Conservation (phyloP, 2,329 filamentous ascomycete genomes). For the Pseudogymnoascus sp. region DNA sequence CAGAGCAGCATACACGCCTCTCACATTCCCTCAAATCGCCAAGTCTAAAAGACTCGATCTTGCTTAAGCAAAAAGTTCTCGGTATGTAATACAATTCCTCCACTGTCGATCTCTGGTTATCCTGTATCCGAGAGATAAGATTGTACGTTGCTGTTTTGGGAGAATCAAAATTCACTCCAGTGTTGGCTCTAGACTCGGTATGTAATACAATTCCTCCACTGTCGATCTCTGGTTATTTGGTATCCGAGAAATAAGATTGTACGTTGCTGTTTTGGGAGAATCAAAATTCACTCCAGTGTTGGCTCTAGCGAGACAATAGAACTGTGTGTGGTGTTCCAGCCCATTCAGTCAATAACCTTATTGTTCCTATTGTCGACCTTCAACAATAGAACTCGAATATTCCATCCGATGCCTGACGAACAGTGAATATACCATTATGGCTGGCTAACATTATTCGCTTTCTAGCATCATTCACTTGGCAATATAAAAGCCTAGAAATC, state of each 20-base stretch:
- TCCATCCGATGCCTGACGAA: background rate
- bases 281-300: background rate
- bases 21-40: conserved; percentile 8
- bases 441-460: background rate
- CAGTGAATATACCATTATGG: background rate
- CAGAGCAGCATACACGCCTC: background rate
- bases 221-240: background rate
- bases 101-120: background rate
- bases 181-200: background rate
- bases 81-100: background rate
- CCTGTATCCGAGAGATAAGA: background rate
- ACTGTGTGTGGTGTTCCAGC: background rate
- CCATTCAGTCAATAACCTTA: background rate
- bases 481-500: conserved; percentile 8
- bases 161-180: background rate
- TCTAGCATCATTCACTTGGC: conserved; percentile 4
- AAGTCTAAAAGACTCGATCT: background rate
- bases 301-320: background rate
- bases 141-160: background rate
- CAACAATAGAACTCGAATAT: conserved; percentile 3
- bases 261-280: background rate
- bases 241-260: background rate
- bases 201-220: background rate
- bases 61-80: background rate
- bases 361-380: background rate